phyloP scores from a whole-genome alignment of 2,329 filamentous ascomycete genomes.

The Ophiobolus disseminans region DNA sequence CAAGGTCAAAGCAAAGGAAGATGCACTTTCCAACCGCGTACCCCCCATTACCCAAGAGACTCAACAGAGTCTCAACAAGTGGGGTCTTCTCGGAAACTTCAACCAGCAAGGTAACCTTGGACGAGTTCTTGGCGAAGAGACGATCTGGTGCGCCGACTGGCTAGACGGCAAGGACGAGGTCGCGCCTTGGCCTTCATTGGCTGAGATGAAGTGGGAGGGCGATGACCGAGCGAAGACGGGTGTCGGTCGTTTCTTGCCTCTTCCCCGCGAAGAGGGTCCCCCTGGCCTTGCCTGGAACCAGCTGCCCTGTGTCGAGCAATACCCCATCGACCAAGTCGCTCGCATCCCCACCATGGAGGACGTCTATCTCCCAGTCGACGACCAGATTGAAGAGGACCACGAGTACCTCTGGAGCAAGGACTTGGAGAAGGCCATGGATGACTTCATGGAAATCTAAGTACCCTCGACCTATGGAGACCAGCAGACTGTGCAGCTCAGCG shows the following conservation, averaged over 20 bases:
- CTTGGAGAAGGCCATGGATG: constrained; percentile 38
- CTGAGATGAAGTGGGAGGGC: constrained; percentile 57
- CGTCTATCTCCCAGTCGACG: constrained; percentile 47
- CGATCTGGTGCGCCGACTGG: constrained; percentile 51
- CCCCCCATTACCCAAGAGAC: constrained; percentile 13
- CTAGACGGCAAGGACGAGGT: constrained; percentile 43
- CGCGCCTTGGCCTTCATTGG: constrained; percentile 50
- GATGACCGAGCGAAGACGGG: constrained; percentile 55
- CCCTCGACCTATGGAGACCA: not conserved
- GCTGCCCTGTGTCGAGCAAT: constrained; percentile 46
- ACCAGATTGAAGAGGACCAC: constrained; percentile 39
- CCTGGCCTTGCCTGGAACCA: constrained; percentile 52
- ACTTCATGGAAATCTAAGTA: constrained; percentile 23
- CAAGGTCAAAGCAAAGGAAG: constrained; percentile 21
- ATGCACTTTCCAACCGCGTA: constrained; percentile 4
- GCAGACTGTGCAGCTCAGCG: not conserved
- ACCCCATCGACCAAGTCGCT: constrained; percentile 49
- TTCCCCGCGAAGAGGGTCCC: constrained; percentile 53
- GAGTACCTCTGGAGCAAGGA: constrained; percentile 34
- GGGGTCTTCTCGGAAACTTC: constrained; percentile 29
- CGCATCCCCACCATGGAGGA: constrained; percentile 48
- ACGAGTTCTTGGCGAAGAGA: constrained; percentile 47
- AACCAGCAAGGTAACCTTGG: constrained; percentile 30
- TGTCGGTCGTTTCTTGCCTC: constrained; percentile 52
- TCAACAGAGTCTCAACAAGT: constrained; percentile 20